Evolutionary conservation across 495 filamentous ascomycete genomes (phyloP), one percentile per base, ranked within the genome.

Genomic region (Neurospora sp.): DNA sequence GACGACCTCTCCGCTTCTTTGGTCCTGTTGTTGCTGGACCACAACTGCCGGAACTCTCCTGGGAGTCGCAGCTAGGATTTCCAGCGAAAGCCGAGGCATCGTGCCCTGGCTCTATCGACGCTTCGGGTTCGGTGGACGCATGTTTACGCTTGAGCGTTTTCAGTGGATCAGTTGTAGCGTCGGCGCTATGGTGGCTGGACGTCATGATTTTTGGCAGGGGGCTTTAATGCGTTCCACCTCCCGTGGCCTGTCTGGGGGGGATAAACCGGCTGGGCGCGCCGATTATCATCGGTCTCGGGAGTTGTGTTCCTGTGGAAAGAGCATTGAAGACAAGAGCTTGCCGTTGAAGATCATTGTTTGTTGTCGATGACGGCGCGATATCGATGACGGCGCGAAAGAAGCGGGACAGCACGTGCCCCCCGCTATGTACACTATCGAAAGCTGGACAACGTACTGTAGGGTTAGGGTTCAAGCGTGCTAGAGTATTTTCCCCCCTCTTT

Each of bases 371-470:
- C 69, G 65, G 75, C 81, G 75, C 82, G 79, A 83, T 80, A 82
- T 37, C 41, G 14, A 22, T 74, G 69, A 71, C 69, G 65, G 74
- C 81, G 74, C 82, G 79, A 83, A 81, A 83, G 68, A 77, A 74
- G 74, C 79, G 74, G 81, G 82, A 71, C 69, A 75, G 65, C 82
- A 84, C 82, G 82, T 84, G 83, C 65, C 69, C 12, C 35, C 35
- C 35, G 35, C 35, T 37, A 37, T 37, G 35, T 37, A 22, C 20
- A 22, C 20, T 22, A 37, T 37, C 35, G 35, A 37, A 37, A 37
- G 35, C 35, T 37, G 35, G 35, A 37, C 35, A 37, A 37, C 35
- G 35, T 37, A 37, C 35, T 37, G 35, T 37, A 53, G 45, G 45
- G 45, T 53, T 22, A 53, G 45, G 45, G 45, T 53, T 53, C 20